Evolutionary conservation across 495 filamentous ascomycete genomes (phyloP).

Genomic region (Aspergillus homomorphus): DNA sequence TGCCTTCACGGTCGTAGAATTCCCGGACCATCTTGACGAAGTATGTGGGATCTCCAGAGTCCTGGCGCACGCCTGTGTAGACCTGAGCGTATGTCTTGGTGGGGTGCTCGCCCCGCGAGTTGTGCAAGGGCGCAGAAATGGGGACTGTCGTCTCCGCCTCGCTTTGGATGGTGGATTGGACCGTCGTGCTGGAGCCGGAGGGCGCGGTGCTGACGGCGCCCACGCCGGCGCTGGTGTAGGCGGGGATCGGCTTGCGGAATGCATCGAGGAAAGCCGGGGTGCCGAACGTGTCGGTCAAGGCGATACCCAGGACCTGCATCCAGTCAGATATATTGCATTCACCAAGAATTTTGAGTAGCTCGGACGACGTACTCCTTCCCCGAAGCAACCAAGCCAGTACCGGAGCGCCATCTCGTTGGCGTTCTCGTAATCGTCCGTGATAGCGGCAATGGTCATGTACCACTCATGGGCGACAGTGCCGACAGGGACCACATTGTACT

Average conservation of each 20-base stretch:
- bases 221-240: slow-evolving; percentile 30
- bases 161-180: slow-evolving; percentile 22
- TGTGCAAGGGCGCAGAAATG: slow-evolving; percentile 26
- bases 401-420: slow-evolving; percentile 79
- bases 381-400: slow-evolving; percentile 90
- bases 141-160: slow-evolving; percentile 29
- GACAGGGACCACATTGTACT: slow-evolving; percentile 74
- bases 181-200: slow-evolving; percentile 32
- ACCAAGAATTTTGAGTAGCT: not conserved
- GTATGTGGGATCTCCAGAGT: slow-evolving; percentile 82
- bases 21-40: slow-evolving; percentile 81
- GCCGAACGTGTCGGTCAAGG: slow-evolving; percentile 96
- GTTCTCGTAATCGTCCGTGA: slow-evolving; percentile 76
- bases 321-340: slow-evolving; percentile 6
- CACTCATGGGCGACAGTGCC: slow-evolving; percentile 98
- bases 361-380: slow-evolving; percentile 60
- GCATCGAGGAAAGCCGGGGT: slow-evolving; percentile 84
- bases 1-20: slow-evolving; percentile 77
- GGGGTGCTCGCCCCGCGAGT: slow-evolving; percentile 6
- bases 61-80: slow-evolving; percentile 87
- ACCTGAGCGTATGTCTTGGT: slow-evolving; percentile 72
- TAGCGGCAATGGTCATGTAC: slow-evolving; percentile 97
- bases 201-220: slow-evolving; percentile 28
- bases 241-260: slow-evolving; percentile 65
- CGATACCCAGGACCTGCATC: slow-evolving; percentile 73